Evolutionary conservation across 225 moss, liverwort and hornwort species (phyloP).

Genomic region (Straminergon stramineum): DNA sequence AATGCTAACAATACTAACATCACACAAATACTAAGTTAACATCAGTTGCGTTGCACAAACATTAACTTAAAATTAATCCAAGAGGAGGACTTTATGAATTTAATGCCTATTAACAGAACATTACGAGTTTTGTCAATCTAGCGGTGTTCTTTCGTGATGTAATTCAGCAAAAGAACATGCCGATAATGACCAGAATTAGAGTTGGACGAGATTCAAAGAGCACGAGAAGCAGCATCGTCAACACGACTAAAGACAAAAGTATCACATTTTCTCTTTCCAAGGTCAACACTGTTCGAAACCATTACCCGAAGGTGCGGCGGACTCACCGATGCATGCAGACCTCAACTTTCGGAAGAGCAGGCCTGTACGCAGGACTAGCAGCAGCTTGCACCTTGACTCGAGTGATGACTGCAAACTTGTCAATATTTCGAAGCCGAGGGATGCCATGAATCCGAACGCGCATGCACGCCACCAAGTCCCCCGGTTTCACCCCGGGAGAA

Average conservation of each 20-base stretch:
- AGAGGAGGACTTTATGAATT: not conserved
- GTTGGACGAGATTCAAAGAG: not conserved
- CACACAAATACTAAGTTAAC: not conserved
- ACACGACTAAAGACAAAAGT: not conserved
- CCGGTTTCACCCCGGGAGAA: slow-evolving; percentile 48
- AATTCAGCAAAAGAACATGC: not conserved
- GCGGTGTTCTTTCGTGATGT: not conserved
- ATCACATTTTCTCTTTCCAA: not conserved
- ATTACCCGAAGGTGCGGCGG: not conserved
- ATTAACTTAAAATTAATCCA: not conserved
- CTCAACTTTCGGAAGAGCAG: slow-evolving; percentile 46
- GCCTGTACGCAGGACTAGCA: not conserved
- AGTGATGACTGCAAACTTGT: slow-evolving; percentile 65
- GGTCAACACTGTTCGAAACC: not conserved
- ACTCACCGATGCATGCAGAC: slow-evolving; percentile 88
- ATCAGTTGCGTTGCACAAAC: not conserved
- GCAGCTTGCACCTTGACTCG: slow-evolving; percentile 57
- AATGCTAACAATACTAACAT: not conserved
- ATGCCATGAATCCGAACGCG: slow-evolving; percentile 70
- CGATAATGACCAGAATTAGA: not conserved
- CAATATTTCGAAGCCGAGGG: slow-evolving; percentile 46
- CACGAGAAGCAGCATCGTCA: not conserved
- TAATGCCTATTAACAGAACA: not conserved
- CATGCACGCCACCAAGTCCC: slow-evolving; percentile 64
- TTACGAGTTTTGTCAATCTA: not conserved